Evolutionary conservation across 1,284 basidiomycete genomes (phyloP).

Genomic region (Cystobasidium sp.): DNA sequence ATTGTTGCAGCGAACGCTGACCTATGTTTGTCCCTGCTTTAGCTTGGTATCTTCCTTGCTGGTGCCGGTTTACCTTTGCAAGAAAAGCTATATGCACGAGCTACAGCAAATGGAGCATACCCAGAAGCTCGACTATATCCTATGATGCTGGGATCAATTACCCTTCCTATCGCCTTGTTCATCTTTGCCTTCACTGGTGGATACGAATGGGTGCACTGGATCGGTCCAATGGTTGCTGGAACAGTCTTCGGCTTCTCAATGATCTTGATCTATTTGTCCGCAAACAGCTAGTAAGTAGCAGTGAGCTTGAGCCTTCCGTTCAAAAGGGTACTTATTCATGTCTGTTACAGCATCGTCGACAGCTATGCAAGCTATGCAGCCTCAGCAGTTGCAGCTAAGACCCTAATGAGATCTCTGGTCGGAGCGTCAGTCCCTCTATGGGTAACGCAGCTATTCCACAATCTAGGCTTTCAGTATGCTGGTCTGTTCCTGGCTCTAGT

Average conservation of each 20-base stretch:
- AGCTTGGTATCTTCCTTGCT: constrained; percentile 7
- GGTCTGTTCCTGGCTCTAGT: constrained; percentile 52
- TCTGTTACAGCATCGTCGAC: constrained; percentile 47
- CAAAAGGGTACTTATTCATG: not conserved
- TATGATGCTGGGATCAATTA: constrained; percentile 53
- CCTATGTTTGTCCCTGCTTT: not conserved
- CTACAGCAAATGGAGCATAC: not conserved
- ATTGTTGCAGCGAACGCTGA: not conserved
- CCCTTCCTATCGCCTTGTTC: constrained; percentile 59
- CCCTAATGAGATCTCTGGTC: constrained; percentile 67
- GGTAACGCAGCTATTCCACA: constrained; percentile 42
- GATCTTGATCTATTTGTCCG: constrained; percentile 56
- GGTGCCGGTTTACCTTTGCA: not conserved
- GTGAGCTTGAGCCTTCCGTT: constrained; percentile 24
- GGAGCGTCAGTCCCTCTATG: constrained; percentile 59
- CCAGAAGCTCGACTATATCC: constrained; percentile 56
- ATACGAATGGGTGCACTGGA: constrained; percentile 59
- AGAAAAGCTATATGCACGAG: constrained; percentile 43
- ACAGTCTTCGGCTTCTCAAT: constrained; percentile 58
- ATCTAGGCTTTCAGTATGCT: constrained; percentile 49
- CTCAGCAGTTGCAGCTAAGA: constrained; percentile 69
- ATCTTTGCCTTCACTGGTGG: constrained; percentile 57
- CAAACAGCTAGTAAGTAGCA: constrained; percentile 52
- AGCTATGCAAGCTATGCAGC: constrained; percentile 63
- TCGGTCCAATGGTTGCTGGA: constrained; percentile 59